Conservation (phyloP, 2,329 filamentous ascomycete genomes). For the Verticillium nubilum region DNA sequence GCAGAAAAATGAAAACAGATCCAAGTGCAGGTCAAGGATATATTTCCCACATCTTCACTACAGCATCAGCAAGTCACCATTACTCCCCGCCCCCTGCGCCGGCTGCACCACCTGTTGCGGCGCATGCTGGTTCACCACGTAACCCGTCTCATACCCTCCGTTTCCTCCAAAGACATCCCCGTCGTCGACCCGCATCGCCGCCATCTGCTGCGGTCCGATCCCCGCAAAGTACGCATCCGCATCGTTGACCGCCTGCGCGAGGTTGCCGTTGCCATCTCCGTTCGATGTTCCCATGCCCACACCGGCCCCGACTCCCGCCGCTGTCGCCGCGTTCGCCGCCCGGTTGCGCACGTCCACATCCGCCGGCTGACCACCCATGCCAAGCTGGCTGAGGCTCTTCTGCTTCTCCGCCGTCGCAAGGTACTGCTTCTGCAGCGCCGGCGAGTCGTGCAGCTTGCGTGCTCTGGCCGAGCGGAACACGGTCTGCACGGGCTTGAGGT, state of each 20-base stretch:
- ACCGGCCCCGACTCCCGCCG: constrained; percentile 1
- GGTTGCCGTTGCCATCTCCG: constrained; percentile 35
- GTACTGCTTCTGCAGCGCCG: constrained; percentile 73
- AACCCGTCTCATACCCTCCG: constrained; percentile 46
- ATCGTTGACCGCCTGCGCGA: constrained; percentile 70
- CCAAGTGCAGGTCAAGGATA: not conserved
- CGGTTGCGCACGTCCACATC: constrained; percentile 41
- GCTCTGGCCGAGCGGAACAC: constrained; percentile 89
- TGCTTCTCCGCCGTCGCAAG: constrained; percentile 56
- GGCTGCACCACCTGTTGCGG: constrained; percentile 72
- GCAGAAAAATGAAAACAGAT: too few relatives aligned
- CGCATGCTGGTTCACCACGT: constrained; percentile 78
- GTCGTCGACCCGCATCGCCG: constrained; percentile 60
- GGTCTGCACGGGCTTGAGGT: constrained; percentile 94
- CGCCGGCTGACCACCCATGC: constrained; percentile 45
- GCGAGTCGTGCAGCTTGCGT: constrained; percentile 72
- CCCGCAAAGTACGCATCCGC: constrained; percentile 87
- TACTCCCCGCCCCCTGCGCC: constrained; percentile 56
- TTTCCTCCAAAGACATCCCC: constrained; percentile 61
- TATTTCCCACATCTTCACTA: constrained; percentile 23
- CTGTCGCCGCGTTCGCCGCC: constrained; percentile 9
- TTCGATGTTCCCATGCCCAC: constrained; percentile 9
- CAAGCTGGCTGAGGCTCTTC: constrained; percentile 56
- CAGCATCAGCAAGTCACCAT: constrained; percentile 67
- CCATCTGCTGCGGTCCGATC: constrained; percentile 69